A percentile compares a stretch with the other conserved stretches of the same genome.
These are phyloP conservation scores for Astrocystis sublimbata DNA, from an alignment of 495 filamentous ascomycete species.

Conservation along the genomic window DNA sequence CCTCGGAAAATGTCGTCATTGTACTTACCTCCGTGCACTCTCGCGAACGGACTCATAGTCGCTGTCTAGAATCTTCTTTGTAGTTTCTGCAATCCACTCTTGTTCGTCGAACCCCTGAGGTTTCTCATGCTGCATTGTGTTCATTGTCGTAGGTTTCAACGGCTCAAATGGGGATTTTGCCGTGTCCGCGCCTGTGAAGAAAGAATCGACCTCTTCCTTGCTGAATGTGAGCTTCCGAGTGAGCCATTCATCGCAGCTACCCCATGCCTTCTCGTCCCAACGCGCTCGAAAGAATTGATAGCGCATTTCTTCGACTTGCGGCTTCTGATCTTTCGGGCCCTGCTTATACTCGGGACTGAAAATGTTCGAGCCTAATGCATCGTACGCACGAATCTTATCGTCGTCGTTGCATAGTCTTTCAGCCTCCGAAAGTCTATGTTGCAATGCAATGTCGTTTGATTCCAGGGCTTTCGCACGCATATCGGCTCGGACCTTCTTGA, in stretches of 20 bases:
- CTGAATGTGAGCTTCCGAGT: conserved; percentile 51
- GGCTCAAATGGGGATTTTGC: background rate
- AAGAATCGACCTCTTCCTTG: conserved; percentile 43
- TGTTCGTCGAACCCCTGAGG: background rate
- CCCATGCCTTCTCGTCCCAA: conserved; percentile 25
- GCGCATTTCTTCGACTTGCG: conserved; percentile 35
- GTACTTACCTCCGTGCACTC: conserved; percentile 14
- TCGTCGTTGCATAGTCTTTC: background rate
- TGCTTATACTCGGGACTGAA: conserved; percentile 15
- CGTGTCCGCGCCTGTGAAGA: background rate
- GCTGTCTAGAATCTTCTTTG: conserved; percentile 7
- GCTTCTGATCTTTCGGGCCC: conserved; percentile 26
- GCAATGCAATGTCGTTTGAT: background rate
- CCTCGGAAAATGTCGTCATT: background rate
- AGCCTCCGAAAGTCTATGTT: background rate
- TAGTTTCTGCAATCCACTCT: conserved; percentile 7
- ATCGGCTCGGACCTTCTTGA: conserved; percentile 19
- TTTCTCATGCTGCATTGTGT: background rate
- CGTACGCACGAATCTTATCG: conserved; percentile 12
- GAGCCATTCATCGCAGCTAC: conserved; percentile 45
- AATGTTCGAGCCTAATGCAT: conserved; percentile 12
- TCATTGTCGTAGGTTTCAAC: background rate
- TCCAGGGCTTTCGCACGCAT: conserved; percentile 8
- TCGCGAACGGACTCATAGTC: background rate
- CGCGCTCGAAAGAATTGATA: conserved; percentile 36